Evolutionary conservation across 2,329 filamentous ascomycete species (phyloP), one percentile per base, ranked within the genome.

Genomic region (Paracorniculantispora psalliotae): DNA sequence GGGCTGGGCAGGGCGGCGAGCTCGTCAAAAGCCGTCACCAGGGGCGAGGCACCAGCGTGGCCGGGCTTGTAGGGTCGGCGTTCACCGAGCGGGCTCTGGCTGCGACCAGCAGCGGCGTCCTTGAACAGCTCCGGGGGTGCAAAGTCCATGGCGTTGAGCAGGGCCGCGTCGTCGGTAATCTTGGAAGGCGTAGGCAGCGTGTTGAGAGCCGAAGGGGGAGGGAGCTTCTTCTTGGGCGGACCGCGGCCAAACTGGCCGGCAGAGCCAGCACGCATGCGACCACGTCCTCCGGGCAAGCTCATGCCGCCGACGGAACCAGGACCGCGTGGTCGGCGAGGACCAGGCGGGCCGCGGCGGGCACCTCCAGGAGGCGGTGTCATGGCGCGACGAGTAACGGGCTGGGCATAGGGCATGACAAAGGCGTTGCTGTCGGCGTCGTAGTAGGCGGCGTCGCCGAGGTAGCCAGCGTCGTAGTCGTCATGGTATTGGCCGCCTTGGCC

Each of bases 321-420:
- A 35, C 64, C 64, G 15, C 71, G 68, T 48, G 73, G 72, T 7
- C 75, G 73, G 68, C 77, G 73, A 50, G 81, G 73, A 48, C 78
- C 78, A 51, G 79, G 78, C 1, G 93, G 72, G 25, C 72, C 71
- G 3, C 76, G 74, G 68, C 77, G 74, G 49, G 80, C 73, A 49
- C 78, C 78, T 52, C 79, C 78, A 1, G 93, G 92, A 19, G 93
- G 93, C 55, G 93, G 93, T 21, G 93, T 97, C 93, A 97, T 97
- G 55, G 93, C 93, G 68, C 93, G 90, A 66, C 93, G 90, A 63
- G 85, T 87, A 17, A 96, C 83, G 12, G 91, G 91, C 72, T 97
- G 85, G 12, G 92, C 90, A 66, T 89, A 97, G 2, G 92, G 85
- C 81, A 88, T 87, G 60, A 92, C 84, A 67, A 92, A 93, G 21